A percentile compares a stretch with the other conserved stretches of the same genome.
These are phyloP conservation scores for Huntiella moniliformis DNA, from an alignment of 2,329 filamentous ascomycete species.

Conservation along the genomic window DNA sequence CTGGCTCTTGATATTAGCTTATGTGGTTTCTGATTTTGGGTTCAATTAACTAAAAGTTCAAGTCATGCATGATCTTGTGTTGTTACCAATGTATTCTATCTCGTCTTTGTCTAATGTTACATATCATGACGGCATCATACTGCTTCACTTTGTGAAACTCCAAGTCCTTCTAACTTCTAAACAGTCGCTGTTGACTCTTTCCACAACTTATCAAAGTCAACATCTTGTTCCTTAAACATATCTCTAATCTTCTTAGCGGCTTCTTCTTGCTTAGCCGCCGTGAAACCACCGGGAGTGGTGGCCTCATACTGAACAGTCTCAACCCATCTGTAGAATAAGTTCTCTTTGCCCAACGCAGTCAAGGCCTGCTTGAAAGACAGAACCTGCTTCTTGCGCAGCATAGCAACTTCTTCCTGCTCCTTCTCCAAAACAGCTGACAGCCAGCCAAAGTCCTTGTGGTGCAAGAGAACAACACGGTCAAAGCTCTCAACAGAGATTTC, in stretches of 20 bases:
- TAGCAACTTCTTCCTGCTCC: conserved; percentile 45
- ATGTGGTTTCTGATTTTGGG: too few relatives aligned
- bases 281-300: conserved; percentile 60
- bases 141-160: neutral
- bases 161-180: neutral
- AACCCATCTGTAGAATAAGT: conserved; percentile 80
- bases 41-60: too few relatives aligned
- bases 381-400: conserved; percentile 52
- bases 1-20: too few relatives aligned
- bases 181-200: conserved; percentile 33
- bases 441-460: conserved; percentile 50
- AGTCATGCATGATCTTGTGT: neutral
- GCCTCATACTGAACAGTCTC: conserved; percentile 83
- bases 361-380: conserved; percentile 64
- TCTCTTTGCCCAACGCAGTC: conserved; percentile 60
- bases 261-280: conserved; percentile 49
- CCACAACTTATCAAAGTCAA: conserved; percentile 74
- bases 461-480: conserved; percentile 49
- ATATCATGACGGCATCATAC: neutral
- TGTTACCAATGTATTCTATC: neutral
- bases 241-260: conserved; percentile 57
- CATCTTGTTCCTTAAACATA: conserved; percentile 52
- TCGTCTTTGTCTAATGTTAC: neutral
- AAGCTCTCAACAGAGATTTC: conserved; percentile 41
- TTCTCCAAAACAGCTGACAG: conserved; percentile 22